phyloP scores from a whole-genome alignment of 495 filamentous ascomycete species.

The Neurospora sp. region DNA sequence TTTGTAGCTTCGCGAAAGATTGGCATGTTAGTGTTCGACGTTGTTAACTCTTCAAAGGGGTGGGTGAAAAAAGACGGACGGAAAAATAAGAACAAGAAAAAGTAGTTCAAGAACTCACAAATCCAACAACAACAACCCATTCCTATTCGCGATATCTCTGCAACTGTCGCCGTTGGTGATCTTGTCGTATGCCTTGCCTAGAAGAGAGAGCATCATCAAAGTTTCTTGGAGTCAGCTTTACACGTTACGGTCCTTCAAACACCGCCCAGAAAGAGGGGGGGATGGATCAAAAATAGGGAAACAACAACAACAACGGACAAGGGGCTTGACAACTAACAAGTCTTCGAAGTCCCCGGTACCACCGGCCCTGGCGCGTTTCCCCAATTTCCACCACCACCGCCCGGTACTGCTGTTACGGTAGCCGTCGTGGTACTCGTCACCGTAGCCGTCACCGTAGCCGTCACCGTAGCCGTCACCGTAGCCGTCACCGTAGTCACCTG shows the following conservation, averaged over 20 bases:
- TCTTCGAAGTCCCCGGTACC: constrained; percentile 11
- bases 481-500: not conserved
- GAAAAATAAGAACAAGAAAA: not conserved
- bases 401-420: too few species aligned
- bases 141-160: constrained; percentile 5
- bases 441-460: too few species aligned
- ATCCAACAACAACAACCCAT: constrained; percentile 6
- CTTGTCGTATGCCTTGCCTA: constrained; percentile 9
- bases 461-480: too few species aligned
- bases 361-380: constrained; percentile 3
- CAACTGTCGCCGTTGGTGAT: constrained; percentile 5
- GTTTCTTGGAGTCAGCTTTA: too few species aligned
- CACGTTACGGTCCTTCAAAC: too few species aligned
- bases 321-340: constrained; percentile 12
- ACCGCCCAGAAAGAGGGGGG: too few species aligned
- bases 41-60: not conserved
- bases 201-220: too few species aligned
- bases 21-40: not conserved
- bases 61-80: not conserved
- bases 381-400: not conserved
- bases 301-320: too few species aligned
- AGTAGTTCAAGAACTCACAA: constrained; percentile 8
- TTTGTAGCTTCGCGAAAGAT: constrained; percentile 6
- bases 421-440: too few species aligned
- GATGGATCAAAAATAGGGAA: not conserved